Percentiles rank a stretch among this genome's conserved stretches.
Conservation (phyloP, 441 rosid species). For the Adansonia rubrostipa region DNA sequence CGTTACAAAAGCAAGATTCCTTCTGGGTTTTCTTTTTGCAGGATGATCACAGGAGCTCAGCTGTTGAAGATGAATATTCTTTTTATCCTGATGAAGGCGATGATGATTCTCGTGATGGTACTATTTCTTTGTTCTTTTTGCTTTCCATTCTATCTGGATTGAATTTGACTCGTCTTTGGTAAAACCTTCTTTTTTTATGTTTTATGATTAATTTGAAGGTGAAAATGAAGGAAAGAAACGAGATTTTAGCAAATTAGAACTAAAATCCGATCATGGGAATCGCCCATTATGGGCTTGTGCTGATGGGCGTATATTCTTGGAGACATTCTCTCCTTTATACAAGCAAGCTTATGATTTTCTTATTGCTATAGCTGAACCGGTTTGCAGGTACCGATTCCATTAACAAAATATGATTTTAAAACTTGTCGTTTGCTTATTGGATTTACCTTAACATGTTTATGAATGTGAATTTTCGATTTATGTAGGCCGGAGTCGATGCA, state of each 20-base stretch:
- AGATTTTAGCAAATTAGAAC: constrained; percentile 73
- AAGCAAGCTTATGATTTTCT: constrained; percentile 95
- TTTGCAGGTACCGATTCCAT: constrained; percentile 74
- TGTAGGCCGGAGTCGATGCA: constrained; percentile 95
- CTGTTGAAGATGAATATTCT: constrained; percentile 52
- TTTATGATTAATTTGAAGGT: constrained; percentile 41
- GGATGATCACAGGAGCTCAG: constrained; percentile 62
- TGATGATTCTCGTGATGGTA: constrained; percentile 72
- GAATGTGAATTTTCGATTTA: constrained; percentile 15
- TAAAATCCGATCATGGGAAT: constrained; percentile 77
- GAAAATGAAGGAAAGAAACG: constrained; percentile 65
- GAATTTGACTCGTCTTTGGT: not conserved
- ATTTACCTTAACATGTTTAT: constrained; percentile 5
- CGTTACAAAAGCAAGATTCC: not conserved
- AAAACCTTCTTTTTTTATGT: constrained; percentile 19
- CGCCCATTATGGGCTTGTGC: constrained; percentile 95
- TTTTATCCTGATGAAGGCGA: constrained; percentile 56
- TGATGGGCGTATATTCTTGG: constrained; percentile 84
- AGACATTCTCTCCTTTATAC: constrained; percentile 80
- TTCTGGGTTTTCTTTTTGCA: constrained; percentile 31
- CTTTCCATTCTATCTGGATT: not conserved
- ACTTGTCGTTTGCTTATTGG: constrained; percentile 5
- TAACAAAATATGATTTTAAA: not conserved
- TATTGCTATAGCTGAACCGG: constrained; percentile 93
- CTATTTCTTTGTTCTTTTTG: not conserved